Evolutionary conservation across 2,329 filamentous ascomycete species (phyloP), one percentile per base, ranked within the genome.

Genomic region (Purpureocillium lavendulum): DNA sequence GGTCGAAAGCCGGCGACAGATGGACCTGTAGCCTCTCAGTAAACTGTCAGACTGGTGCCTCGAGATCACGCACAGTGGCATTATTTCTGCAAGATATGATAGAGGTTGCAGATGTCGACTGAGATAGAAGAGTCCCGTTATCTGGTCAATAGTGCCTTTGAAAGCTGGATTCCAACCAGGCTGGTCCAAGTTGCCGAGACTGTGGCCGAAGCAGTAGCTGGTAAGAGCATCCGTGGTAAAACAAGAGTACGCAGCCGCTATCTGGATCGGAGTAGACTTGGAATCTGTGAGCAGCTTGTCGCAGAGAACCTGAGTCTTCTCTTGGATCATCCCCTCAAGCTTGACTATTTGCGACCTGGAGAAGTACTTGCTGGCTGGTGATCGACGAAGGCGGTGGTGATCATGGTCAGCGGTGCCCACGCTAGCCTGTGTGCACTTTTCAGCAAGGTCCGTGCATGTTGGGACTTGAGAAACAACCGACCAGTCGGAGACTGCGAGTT

Each of bases 161-260:
- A 45, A 45, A 26, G 41, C 42, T 4, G 43, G 36, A 17, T 44
- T 34, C 39, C 38, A 49, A 24, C 34, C 39, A 4, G 39, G 24
- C 13, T 41, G 31, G 2, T 44, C 29, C 4, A 46, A 40, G 28
- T 43, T 45, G 31, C 38, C 45, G 15, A 45, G 35, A n/a, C 36
- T 35, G 34, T 45, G 13, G 13, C 49, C 57, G 14, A 58, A 49
- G 15, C 47, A 47, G 45, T 56, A 58, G 24, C 51, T 41, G n/a
- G 50, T 56, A 28, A 59, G 50, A 9, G 54, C 45, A 44, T 60
- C 57, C 38, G 47, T 32, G 4, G 50, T 49, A 32, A 47, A 47
- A 41, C 47, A 48, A 21, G 41, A 45, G 34, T 43, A 47, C 1
- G 44, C 43, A 12, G 39, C 24, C 3, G 33, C 35, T 10, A 41